These are phyloP conservation scores for Thermochaetoides thermophila DNA, from an alignment of 495 filamentous ascomycete species.

Conservation along the genomic window DNA sequence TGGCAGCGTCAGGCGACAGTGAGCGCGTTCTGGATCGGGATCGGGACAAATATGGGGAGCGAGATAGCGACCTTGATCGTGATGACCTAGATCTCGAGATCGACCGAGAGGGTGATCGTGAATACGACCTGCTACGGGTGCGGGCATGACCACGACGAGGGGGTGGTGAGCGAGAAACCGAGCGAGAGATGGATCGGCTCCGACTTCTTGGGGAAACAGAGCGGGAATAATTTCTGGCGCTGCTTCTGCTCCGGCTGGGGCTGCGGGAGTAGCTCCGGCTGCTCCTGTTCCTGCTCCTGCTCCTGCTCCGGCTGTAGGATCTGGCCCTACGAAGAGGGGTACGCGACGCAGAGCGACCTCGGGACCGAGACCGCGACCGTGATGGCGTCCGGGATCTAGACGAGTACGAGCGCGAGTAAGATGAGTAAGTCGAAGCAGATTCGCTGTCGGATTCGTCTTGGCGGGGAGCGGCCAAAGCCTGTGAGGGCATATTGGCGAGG, in stretches of 20 bases:
- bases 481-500: conserved; percentile 72
- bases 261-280: conserved; percentile 21
- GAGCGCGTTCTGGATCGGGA: too few relatives aligned
- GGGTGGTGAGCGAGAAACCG: conserved; percentile 1
- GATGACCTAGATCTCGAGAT: too few relatives aligned
- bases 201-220: conserved; percentile 9
- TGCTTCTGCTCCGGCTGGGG: conserved; percentile 2
- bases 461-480: conserved; percentile 52
- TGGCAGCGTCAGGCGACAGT: neutral
- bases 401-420: conserved; percentile 45
- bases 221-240: conserved; percentile 12
- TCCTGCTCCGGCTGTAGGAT: conserved; percentile 22
- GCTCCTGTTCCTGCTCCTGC: conserved; percentile 4
- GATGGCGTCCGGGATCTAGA: conserved; percentile 29
- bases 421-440: conserved; percentile 52
- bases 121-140: too few relatives aligned
- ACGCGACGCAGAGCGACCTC: conserved; percentile 22
- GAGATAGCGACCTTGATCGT: too few relatives aligned
- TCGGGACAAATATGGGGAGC: too few relatives aligned
- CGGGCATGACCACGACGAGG: neutral
- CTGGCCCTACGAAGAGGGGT: conserved; percentile 24
- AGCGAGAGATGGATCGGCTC: conserved; percentile 9
- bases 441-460: conserved; percentile 38
- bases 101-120: too few relatives aligned
- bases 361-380: conserved; percentile 18